These are phyloP conservation scores for Neurospora tetraspora DNA, from an alignment of 495 filamentous ascomycete species.

Conservation along the genomic window DNA sequence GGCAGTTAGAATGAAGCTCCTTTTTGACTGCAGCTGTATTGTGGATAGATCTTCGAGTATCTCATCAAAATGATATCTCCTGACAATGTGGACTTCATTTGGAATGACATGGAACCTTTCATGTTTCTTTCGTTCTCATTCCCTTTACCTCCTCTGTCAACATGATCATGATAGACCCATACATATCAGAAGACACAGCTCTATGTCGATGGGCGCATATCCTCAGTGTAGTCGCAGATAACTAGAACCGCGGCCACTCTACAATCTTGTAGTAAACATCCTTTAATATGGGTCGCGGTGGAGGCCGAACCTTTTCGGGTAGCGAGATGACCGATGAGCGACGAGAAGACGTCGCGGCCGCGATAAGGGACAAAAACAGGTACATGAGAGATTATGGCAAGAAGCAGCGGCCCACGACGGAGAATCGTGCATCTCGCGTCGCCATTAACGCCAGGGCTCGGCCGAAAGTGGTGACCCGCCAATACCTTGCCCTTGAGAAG, in stretches of 20 bases:
- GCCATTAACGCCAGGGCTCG: background rate
- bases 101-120: too few species aligned
- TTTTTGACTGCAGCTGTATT: background rate
- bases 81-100: too few species aligned
- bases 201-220: background rate
- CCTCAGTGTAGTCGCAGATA: background rate
- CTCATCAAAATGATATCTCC: background rate
- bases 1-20: background rate
- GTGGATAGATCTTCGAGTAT: background rate
- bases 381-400: background rate
- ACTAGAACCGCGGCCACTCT: background rate
- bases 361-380: background rate
- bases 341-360: background rate
- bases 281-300: too few species aligned
- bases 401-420: background rate
- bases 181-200: background rate
- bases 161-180: too few species aligned
- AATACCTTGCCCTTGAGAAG: background rate
- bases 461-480: background rate
- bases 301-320: background rate
- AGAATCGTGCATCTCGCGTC: background rate
- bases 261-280: background rate
- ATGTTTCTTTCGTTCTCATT: too few species aligned
- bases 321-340: background rate
- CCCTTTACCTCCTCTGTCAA: too few species aligned